Evolutionary conservation across 352 stramenopile genomes (phyloP).

Genomic region (Peronospora belbahrii): DNA sequence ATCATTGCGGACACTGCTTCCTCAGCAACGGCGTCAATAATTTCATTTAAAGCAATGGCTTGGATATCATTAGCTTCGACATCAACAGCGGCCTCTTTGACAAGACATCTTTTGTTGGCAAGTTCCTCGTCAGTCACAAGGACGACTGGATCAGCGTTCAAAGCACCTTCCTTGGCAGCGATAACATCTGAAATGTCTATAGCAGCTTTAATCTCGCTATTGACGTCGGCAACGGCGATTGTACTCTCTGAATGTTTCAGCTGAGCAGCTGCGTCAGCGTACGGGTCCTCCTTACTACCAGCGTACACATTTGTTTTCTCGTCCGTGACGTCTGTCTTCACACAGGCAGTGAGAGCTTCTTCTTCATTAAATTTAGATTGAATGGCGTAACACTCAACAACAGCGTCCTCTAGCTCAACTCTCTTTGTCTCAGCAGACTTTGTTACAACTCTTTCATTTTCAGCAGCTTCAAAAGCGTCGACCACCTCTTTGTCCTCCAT

Average conservation of each 20-base stretch:
- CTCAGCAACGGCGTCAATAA: too few relatives aligned
- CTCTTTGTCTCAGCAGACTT: not conserved
- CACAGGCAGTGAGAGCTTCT: not conserved
- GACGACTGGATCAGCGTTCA: not conserved
- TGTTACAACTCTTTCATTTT: not conserved
- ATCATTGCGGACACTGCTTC: not conserved
- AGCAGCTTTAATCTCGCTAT: too few relatives aligned
- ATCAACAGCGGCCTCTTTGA: not conserved
- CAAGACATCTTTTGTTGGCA: not conserved
- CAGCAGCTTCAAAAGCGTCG: not conserved
- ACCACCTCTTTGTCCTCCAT: not conserved
- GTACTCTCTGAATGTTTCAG: not conserved
- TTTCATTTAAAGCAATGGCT: too few relatives aligned
- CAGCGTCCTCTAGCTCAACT: not conserved
- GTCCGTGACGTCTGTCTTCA: not conserved
- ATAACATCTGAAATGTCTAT: not conserved
- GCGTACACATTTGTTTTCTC: not conserved
- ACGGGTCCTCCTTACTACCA: not conserved
- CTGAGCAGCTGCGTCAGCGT: not conserved
- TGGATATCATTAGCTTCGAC: not conserved
- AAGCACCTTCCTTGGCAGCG: not conserved
- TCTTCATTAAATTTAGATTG: not conserved
- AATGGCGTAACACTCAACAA: not conserved
- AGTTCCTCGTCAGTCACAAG: not conserved
- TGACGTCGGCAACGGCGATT: not conserved